These are phyloP conservation scores for Aspergillus vadensis DNA, from an alignment of 2,329 filamentous ascomycete species.

Conservation along the genomic window DNA sequence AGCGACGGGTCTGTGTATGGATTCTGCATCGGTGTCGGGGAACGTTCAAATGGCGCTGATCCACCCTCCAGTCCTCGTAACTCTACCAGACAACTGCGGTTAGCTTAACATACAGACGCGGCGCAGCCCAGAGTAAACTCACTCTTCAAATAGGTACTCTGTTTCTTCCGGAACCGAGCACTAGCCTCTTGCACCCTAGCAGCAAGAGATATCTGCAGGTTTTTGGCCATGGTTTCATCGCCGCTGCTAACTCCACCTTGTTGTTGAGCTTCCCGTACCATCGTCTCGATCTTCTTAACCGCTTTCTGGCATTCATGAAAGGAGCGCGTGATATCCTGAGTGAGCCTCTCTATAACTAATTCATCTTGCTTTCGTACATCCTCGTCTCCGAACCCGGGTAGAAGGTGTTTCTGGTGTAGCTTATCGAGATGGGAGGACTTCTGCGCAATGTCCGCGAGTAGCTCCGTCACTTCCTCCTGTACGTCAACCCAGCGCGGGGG, in stretches of 20 bases:
- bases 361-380: conserved; percentile 85
- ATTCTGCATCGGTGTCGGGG: conserved; percentile 56
- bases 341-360: conserved; percentile 83
- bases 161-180: conserved; percentile 92
- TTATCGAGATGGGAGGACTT: conserved; percentile 86
- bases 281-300: conserved; percentile 82
- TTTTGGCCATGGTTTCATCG: conserved; percentile 94
- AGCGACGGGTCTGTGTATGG: conserved; percentile 83
- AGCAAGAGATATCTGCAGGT: conserved; percentile 90
- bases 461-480: conserved; percentile 87
- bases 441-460: conserved; percentile 75
- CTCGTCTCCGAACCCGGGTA: conserved; percentile 96
- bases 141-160: conserved; percentile 96
- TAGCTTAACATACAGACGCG: conserved; percentile 10
- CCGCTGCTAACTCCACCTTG: conserved; percentile 71
- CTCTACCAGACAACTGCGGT: conserved; percentile 52
- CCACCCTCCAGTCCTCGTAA: conserved; percentile 71
- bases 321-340: conserved; percentile 81
- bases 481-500: conserved; percentile 95
- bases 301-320: conserved; percentile 90
- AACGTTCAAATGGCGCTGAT: conserved; percentile 53
- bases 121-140: conserved; percentile 28
- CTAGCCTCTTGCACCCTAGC: conserved; percentile 88
- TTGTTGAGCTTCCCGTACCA: conserved; percentile 79
- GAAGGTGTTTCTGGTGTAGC: conserved; percentile 93